Base-by-base conservation (phyloP, 78 protist genomes). In the Speleostelium caveatum region DNA sequence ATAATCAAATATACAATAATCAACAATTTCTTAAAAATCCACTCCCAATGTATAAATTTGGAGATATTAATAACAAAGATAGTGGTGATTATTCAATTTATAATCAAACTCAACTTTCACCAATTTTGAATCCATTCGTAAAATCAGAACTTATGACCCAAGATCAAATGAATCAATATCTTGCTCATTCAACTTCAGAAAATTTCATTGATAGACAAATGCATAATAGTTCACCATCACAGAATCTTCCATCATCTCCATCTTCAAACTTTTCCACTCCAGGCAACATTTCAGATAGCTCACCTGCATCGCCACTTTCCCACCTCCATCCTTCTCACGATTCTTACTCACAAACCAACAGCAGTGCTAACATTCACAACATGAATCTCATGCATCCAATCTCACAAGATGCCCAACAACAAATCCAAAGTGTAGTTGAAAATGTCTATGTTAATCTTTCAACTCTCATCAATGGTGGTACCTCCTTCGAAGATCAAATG, bases 401-500 rank as follows among this genome's bases (percentile, higher is more conserved):
- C 10, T 10, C 53, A 45, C 6, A 30, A 61, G 19, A 61, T 28
- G 42, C 7, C 7, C 45, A 55, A 72, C 78, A 53, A 72, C 78
- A 17, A 72, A 58, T 78, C 59, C 87, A 67, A 49, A 0, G 28
- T 5, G 72, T 30, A 24, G 10, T 80, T 35, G 89, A 80, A 16
- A 80, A 53, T 58, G 89, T 80, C 7, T 80, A 39, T 56, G 45
- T 19, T 17, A 80, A 80, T 49, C 53, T 80, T 8, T 55, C 75
- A 1, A 38, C 56, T 6, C 33, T 80, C 10, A 56, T 80, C 12
- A 56, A 41, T 30, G 56, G 41, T 8, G 8, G 42, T n/a, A 14
- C 77, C 0, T 6, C 45, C 0, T 68, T 68, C 38, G 77, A 80
- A 80, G 89, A 80, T 14, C 89, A 65, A 80, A 56, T 80, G 3